These are phyloP conservation scores for Graphium sp. DNA, from an alignment of 2,329 filamentous ascomycete species.

Conservation along the genomic window DNA sequence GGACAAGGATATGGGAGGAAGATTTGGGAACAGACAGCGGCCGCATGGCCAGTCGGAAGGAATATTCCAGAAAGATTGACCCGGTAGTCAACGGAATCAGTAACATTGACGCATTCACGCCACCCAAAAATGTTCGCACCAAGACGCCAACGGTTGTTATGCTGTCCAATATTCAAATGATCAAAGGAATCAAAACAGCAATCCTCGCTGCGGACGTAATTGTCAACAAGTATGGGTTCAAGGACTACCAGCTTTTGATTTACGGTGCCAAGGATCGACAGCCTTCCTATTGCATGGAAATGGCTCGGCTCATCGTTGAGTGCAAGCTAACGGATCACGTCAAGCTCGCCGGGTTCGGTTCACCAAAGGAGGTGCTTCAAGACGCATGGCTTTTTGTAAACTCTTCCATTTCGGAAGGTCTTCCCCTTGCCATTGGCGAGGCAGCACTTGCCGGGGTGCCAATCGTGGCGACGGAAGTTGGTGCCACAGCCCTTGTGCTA, in stretches of 20 bases:
- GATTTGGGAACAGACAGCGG: slow-evolving; percentile 43
- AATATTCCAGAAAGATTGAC: slow-evolving; percentile 42
- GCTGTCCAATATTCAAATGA: slow-evolving; percentile 43
- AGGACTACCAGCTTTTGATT: slow-evolving; percentile 43
- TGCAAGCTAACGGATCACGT: slow-evolving; percentile 33
- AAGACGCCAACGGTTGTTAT: slow-evolving; percentile 45
- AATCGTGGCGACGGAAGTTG: slow-evolving; percentile 38
- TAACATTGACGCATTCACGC: slow-evolving; percentile 45
- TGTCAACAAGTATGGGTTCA: slow-evolving; percentile 49
- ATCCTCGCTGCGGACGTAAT: slow-evolving; percentile 48
- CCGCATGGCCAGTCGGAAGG: slow-evolving; percentile 34
- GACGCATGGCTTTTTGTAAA: slow-evolving; percentile 42
- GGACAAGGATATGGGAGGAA: slow-evolving; percentile 33
- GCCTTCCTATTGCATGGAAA: slow-evolving; percentile 41
- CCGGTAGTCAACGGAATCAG: slow-evolving; percentile 49
- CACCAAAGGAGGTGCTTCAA: slow-evolving; percentile 34
- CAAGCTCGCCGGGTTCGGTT: slow-evolving; percentile 35
- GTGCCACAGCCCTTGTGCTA: slow-evolving; percentile 35
- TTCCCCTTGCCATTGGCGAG: slow-evolving; percentile 39
- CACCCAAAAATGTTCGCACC: slow-evolving; percentile 40
- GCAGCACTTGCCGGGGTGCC: slow-evolving; percentile 38
- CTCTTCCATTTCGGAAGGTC: slow-evolving; percentile 36
- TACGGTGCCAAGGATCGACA: slow-evolving; percentile 48
- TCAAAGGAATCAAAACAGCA: slow-evolving; percentile 48
- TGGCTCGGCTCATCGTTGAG: slow-evolving; percentile 37